Evolutionary conservation across 148 eudicot genomes (phyloP), one percentile per base, ranked within the genome.

Genomic region (Rhododendron ferrugineum): DNA sequence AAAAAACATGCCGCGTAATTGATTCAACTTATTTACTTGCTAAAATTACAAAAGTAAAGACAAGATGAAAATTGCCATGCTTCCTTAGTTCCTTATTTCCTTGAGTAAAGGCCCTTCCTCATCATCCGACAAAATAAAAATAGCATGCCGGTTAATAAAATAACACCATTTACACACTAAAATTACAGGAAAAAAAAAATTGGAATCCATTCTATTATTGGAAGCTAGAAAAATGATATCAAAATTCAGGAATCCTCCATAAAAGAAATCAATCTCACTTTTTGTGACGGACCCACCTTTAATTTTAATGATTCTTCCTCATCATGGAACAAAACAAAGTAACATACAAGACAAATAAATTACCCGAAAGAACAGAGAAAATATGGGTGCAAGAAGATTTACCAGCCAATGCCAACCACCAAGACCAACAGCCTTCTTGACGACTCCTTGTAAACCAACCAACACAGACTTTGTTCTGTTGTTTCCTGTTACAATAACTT

Each of bases 381-480:
- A 83, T 82, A 44, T 14, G 46, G 62, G 22, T 42, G 74, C 37
- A 23, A 47, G 47, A n/a, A 76, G 50, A 22, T 75, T 32, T 95
- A 96, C 99, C 98, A 96, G 98, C 99, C 99, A 96, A 91, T 96
- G 99, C 99, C 99, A 95, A 72, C 99, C 99, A 85, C 99, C 99
- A 92, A 96, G 99, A 82, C 98, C 98, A 86, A 95, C 98, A 89
- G 99, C 99, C 86, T 96, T 96, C 93, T 96, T 96, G 66, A 96
- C 99, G 79, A 96, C 98, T 36, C 99, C 99, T 93, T 96, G 99
- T 56, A 96, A 87, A 34, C 99, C 99, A 34, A 96, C 98, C 91
- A 96, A 92, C 37, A 96, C 99, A 37, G 98, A 95, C 89, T 96
- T 96, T 47, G 99, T 96, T 88, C 99, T 89, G 85, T 96, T 96